These are phyloP conservation scores for Malus orientalis DNA, from an alignment of 306 rosid species.

Conservation along the genomic window DNA sequence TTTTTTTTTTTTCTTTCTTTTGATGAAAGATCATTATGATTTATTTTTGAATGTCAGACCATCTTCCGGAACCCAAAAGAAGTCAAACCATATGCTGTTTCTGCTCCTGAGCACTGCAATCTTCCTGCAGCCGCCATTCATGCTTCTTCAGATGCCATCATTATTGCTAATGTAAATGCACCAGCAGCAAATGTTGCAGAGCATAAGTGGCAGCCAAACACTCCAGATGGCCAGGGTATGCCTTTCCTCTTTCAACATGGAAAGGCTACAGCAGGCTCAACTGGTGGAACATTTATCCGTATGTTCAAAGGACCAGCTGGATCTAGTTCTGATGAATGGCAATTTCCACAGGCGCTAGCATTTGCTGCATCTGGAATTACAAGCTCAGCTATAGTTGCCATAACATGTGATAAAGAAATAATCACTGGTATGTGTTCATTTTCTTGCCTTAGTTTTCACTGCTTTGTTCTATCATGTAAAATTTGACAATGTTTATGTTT, in stretches of 20 bases:
- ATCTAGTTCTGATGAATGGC: slow-evolving; percentile 58
- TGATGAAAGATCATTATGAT: background rate
- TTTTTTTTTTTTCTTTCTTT: background rate
- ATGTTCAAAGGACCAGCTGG: slow-evolving; percentile 81
- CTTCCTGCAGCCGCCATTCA: slow-evolving; percentile 92
- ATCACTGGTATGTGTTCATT: slow-evolving; percentile 59
- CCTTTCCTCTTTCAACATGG: slow-evolving; percentile 96
- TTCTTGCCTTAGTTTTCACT: background rate
- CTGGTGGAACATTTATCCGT: slow-evolving; percentile 74
- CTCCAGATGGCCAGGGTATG: slow-evolving; percentile 95
- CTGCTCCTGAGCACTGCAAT: slow-evolving; percentile 80
- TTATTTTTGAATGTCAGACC: slow-evolving; percentile 48
- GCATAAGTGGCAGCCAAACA: slow-evolving; percentile 97
- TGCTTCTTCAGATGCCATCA: slow-evolving; percentile 74
- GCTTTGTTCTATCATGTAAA: background rate
- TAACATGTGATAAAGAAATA: slow-evolving; percentile 79
- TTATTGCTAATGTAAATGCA: slow-evolving; percentile 70
- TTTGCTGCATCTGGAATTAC: slow-evolving; percentile 80
- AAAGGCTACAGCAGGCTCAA: slow-evolving; percentile 46
- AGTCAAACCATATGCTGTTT: slow-evolving; percentile 71
- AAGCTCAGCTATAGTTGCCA: slow-evolving; percentile 72
- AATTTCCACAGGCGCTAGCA: slow-evolving; percentile 80
- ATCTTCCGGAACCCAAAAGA: slow-evolving; percentile 86
- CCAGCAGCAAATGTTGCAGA: slow-evolving; percentile 91
- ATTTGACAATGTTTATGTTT: background rate